Conservation (phyloP, 2,329 filamentous ascomycete species). For the Macrophomina tecta region DNA sequence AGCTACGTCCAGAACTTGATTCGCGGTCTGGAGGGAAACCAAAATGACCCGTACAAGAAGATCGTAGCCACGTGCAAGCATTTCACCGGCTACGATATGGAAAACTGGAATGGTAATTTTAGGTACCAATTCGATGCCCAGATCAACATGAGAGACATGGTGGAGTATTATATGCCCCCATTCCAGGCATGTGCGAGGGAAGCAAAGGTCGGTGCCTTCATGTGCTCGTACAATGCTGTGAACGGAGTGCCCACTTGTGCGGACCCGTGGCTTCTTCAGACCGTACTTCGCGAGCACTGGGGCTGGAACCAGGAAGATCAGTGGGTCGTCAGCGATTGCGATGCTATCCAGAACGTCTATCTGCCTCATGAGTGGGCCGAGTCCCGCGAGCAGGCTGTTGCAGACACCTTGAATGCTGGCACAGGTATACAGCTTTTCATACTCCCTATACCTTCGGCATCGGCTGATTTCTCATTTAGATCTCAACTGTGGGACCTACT, state of each 20-base stretch:
- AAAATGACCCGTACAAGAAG: conserved; percentile 41
- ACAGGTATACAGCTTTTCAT: conserved; percentile 36
- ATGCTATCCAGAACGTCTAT: conserved; percentile 65
- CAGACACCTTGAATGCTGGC: conserved; percentile 57
- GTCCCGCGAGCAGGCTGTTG: conserved; percentile 54
- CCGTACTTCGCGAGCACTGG: conserved; percentile 70
- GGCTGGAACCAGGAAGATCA: conserved; percentile 66
- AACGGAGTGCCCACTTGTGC: conserved; percentile 71
- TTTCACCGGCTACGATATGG: conserved; percentile 44
- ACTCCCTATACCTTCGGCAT: background rate
- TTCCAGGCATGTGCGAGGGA: conserved; percentile 62
- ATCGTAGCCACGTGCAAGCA: conserved; percentile 57
- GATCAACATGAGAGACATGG: conserved; percentile 66
- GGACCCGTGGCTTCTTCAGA: conserved; percentile 66
- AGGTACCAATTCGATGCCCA: conserved; percentile 61
- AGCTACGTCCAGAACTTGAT: conserved; percentile 60
- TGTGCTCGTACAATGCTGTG: conserved; percentile 68
- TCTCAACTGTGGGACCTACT: conserved; percentile 59
- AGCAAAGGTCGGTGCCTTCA: conserved; percentile 52
- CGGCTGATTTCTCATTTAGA: conserved; percentile 39
- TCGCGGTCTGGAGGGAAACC: conserved; percentile 56
- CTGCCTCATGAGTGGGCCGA: conserved; percentile 53
- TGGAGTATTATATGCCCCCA: conserved; percentile 71
- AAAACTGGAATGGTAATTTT: conserved; percentile 34
- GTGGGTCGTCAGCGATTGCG: conserved; percentile 70